Evolutionary conservation across 768 basidiomycete genomes (phyloP), one percentile per base, ranked within the genome.

Genomic region (Royoungia palumana): DNA sequence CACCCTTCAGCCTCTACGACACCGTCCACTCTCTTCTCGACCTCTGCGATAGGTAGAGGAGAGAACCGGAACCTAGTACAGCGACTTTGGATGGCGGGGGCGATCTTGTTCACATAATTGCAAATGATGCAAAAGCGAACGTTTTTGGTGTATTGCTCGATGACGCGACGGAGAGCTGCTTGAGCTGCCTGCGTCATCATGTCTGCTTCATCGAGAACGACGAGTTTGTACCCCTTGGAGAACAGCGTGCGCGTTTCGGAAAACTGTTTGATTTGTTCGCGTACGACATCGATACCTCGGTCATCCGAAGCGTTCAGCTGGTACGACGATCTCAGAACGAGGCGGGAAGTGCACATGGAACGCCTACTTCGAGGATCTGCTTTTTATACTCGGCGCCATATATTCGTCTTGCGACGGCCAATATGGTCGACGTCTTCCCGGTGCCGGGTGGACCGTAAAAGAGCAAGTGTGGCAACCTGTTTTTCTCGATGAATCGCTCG

Each of bases 131-230:
- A 99, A 70, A 99, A 99, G 34, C 96, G 85, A 57, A 97, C 96
- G 62, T 98, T 98, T 71, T 87, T 92, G 17, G 96, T 99, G 69
- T 96, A 98, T 56, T 96, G 94, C 69, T 99, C 96, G 57, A 99
- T 97, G 30, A 98, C 88, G 60, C 96, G 87, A 24, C 96, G 88
- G 25, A 99, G 80, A 21, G 96, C 96, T 4, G 94, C 90, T 64
- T 99, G 96, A 2, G 96, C 96, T 47, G 90, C 87, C 54, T 93
- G 87, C 0, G 96, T 99, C 96, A 99, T 99, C 95, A 96, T 96
- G 75, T 99, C 96, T n/a, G 96, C 96, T 69, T 99, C 96, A 58
- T 99, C 96, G 28, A 99, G 82, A 53, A 99, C 85, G 68, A 99
- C 95, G 65, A 99, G 85, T 63, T 98, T 99, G 80, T 85, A 98